Percentiles rank a stretch among this genome's conserved stretches.
phyloP scores from a whole-genome alignment of 768 basidiomycete genomes.

The Boletus sp. region DNA sequence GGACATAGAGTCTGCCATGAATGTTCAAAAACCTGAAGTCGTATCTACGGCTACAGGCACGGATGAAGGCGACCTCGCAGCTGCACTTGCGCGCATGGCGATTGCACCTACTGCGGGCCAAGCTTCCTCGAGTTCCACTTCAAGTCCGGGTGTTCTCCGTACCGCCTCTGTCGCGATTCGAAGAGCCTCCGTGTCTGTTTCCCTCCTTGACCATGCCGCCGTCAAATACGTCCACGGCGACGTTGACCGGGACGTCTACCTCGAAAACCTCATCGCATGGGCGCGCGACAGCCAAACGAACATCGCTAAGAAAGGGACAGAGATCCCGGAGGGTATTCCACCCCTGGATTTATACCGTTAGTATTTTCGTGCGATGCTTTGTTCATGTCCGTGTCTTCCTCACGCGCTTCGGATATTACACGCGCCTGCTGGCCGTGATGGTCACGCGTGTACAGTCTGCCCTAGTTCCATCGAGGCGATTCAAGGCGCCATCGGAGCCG shows the following conservation, averaged over 20 bases:
- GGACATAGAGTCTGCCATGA: slow-evolving; percentile 15
- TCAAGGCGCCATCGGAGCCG: slow-evolving; percentile 75
- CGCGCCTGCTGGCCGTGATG: background rate
- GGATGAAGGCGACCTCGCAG: slow-evolving; percentile 46
- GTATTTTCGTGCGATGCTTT: slow-evolving; percentile 21
- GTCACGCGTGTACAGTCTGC: slow-evolving; percentile 53
- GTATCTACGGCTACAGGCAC: slow-evolving; percentile 14
- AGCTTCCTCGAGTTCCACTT: background rate
- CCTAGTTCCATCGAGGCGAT: slow-evolving; percentile 73
- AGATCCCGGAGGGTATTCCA: slow-evolving; percentile 68
- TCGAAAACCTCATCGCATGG: slow-evolving; percentile 64
- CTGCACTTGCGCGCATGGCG: slow-evolving; percentile 45
- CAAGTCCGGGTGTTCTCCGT: slow-evolving; percentile 33
- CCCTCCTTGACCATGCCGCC: slow-evolving; percentile 57
- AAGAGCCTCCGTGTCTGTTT: slow-evolving; percentile 34
- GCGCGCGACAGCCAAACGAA: slow-evolving; percentile 56
- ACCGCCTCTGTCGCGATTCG: slow-evolving; percentile 42
- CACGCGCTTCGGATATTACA: background rate
- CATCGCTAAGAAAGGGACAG: slow-evolving; percentile 58
- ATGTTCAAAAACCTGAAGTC: background rate
- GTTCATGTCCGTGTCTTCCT: background rate
- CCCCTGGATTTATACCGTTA: slow-evolving; percentile 84
- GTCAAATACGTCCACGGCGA: slow-evolving; percentile 76
- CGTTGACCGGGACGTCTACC: slow-evolving; percentile 57
- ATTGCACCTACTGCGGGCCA: slow-evolving; percentile 23